Base-by-base conservation (phyloP, 108 stramenopile genomes). In the Conticribra guillardii region DNA sequence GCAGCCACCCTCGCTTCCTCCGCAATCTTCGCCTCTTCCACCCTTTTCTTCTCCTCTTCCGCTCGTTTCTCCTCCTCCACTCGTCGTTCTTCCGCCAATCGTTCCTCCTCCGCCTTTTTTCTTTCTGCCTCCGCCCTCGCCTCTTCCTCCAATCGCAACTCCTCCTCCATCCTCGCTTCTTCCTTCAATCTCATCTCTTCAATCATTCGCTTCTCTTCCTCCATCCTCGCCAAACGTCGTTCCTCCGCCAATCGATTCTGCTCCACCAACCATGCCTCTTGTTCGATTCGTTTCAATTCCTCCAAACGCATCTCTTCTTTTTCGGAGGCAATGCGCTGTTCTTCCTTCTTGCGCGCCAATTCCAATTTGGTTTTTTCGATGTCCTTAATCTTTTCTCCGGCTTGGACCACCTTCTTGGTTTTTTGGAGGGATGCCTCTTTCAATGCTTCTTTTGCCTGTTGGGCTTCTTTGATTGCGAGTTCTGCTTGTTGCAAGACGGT, bases 341-440 rank as follows among this genome's bases (percentile, higher is more conserved):
- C 37, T 5, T 11, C 8, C 11, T 41, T 41, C 1, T 16, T 4
- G 23, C 48, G 19, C n/a, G 28, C 37, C 55, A 16, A 26, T 23
- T 63, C 47, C 27, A 9, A 18, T n/a, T 63, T 49, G 34, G 48
- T 23, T 46, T 46, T 22, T 17, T 30, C 26, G 8, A 48, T 27
- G 24, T 49, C 17, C 11, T 67, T 54, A 46, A 56, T 45, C 24
- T 27, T 46, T 31, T 30, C 54, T 2, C 15, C 23, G 17, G 66
- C 66, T 24, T 67, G 34, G 24, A 56, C 66, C 69, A 70, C 23
- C 30, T 41, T 46, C 67, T 30, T 44, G 52, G 26, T 57, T 23
- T 24, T 17, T 21, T 33, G 50, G 19, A 34, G 11, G 31, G 55
- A 41, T 15, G 67, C 57, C 44, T 28, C 44, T 41, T 47, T 26